A percentile compares a stretch with the other conserved stretches of the same genome.
These are phyloP conservation scores for Sporothrix pallida DNA, from an alignment of 2,329 filamentous ascomycete genomes.

Conservation along the genomic window DNA sequence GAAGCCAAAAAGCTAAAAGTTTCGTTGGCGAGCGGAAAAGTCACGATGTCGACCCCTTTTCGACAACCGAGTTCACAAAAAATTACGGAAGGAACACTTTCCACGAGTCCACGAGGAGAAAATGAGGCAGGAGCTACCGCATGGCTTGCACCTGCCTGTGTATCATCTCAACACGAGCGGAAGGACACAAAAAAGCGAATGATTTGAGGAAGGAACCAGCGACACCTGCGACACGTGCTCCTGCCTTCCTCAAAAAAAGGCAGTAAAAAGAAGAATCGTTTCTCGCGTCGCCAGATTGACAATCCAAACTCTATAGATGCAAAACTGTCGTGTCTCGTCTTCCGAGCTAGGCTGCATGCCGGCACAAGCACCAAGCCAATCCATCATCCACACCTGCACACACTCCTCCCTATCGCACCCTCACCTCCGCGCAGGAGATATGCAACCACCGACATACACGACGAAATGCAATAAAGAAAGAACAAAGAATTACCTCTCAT, in stretches of 20 bases:
- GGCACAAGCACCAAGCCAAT: neutral
- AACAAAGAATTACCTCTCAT: neutral
- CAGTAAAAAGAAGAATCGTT: neutral
- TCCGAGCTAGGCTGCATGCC: neutral
- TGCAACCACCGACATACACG: neutral
- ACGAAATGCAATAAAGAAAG: neutral
- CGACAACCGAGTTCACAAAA: neutral
- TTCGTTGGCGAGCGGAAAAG: neutral
- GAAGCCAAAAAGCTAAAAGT: constrained; percentile 2
- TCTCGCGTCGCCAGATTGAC: neutral
- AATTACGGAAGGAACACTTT: constrained; percentile 6
- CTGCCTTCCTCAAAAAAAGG: neutral
- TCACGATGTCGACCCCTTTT: neutral
- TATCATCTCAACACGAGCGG: neutral
- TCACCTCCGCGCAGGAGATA: neutral
- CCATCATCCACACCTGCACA: neutral
- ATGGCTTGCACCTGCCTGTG: constrained; percentile 16
- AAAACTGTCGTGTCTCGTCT: neutral
- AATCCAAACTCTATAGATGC: neutral
- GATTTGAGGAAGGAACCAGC: neutral
- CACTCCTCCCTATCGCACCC: neutral
- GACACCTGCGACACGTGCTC: constrained; percentile 1
- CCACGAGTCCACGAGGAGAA: constrained; percentile 18
- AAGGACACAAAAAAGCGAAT: neutral
- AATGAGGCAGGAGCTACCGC: constrained; percentile 4